Conservation (phyloP, 1,284 basidiomycete species). For the Athelia sp. region DNA sequence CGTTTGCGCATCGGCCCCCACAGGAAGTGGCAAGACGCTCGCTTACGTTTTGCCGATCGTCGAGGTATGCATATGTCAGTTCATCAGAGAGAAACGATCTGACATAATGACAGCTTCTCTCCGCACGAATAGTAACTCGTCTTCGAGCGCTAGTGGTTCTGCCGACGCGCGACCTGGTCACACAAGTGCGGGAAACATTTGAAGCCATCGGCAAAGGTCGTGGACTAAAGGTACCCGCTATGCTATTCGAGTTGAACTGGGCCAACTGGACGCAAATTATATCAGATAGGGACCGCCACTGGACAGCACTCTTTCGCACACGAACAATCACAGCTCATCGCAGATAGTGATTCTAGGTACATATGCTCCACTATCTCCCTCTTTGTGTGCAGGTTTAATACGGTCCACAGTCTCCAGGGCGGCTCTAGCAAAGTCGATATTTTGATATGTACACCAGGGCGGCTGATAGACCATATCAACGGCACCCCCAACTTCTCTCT, state of each 20-base stretch:
- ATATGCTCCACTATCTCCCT: conserved; percentile 2
- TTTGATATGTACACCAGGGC: conserved; percentile 92
- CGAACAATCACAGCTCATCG: conserved; percentile 71
- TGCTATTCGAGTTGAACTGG: background rate
- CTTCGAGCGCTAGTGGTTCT: conserved; percentile 90
- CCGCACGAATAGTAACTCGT: conserved; percentile 70
- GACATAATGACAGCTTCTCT: conserved; percentile 50
- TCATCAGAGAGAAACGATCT: conserved; percentile 1
- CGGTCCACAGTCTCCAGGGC: conserved; percentile 46
- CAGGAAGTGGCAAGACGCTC: conserved; percentile 95
- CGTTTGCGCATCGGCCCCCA: conserved; percentile 95
- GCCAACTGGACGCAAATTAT: too few species aligned
- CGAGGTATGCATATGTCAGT: conserved; percentile 48
- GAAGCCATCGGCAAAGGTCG: conserved; percentile 83
- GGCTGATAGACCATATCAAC: conserved; percentile 90
- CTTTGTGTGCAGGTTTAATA: conserved; percentile 3
- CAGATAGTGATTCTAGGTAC: conserved; percentile 46
- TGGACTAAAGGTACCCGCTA: conserved; percentile 67
- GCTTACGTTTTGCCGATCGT: conserved; percentile 92
- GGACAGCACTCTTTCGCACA: conserved; percentile 84
- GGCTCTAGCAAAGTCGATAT: conserved; percentile 91
- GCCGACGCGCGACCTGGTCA: conserved; percentile 94
- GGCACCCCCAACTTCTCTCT: conserved; percentile 88
- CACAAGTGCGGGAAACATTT: conserved; percentile 89
- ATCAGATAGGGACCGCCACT: conserved; percentile 72